Evolutionary conservation across 805 yeast genomes (phyloP), one percentile per base, ranked within the genome.

Genomic region (Cyberlindnera americana): DNA sequence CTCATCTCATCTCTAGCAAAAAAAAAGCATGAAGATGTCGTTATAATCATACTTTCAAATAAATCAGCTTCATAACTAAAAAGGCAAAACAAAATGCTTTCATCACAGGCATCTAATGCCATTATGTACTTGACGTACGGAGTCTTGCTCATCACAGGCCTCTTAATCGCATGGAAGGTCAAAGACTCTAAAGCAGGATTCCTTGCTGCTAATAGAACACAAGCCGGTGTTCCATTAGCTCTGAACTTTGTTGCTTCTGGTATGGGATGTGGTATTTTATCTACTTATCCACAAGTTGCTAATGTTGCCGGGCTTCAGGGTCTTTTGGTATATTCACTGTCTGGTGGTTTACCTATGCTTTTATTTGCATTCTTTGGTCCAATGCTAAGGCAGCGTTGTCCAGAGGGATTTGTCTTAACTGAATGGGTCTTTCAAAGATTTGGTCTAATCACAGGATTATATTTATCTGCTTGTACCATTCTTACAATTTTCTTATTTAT

Each of bases 351-450:
- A 34, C 97, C 97, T 4, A 81, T 90, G 64, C 69, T 85, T 44
- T 62, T 86, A n/a, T 90, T 90, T 67, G 86, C 93, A 1, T 73
- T 75, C 38, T 64, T 85, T 43, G 96, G 96, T 1, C 96, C 97
- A 1, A 57, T 78, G 9, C 81, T 90, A 43, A 70, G 96, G 48
- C 73, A 68, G 43, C 73, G 75, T 50, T 85, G 95, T 51, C 97
- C 97, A 0, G 77, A 85, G 8, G 97, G 96, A 3, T 90, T 90
- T 59, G 89, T 90, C 19, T 66, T 90, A 50, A 88, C 96, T 5
- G 96, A 90, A 59, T 90, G 97, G 97, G 91, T 87, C n/a, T 75
- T 86, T 56, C 77, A 76, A 33, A 69, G 96, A 50, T 90, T 73
- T 58, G 97, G 96, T 2, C 57, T 70, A 5, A 62, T 81, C 13